Base-by-base conservation (phyloP, 495 filamentous ascomycete species). In the Durotheca rogersii region DNA sequence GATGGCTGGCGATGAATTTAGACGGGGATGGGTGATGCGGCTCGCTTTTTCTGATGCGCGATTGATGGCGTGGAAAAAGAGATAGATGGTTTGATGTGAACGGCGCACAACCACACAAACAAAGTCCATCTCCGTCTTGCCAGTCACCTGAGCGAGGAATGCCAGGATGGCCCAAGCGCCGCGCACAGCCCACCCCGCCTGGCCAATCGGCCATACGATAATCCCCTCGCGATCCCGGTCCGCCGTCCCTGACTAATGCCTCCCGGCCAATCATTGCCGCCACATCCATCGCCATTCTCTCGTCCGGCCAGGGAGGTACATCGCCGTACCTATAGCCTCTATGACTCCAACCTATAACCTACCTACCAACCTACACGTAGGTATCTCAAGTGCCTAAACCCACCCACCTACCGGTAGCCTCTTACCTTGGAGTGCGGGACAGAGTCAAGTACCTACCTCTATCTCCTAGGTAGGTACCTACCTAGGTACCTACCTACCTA, bases 1-100 rank as follows among this genome's bases (percentile, higher is more conserved):
- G 72, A 76, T 78, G 71, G 67, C 51, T 49, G 61, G 70, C 61
- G 71, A 78, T 78, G 71, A 64, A 70, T 72, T 68, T 68, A 69
- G 70, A 69, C 67, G 71, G 60, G 71, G 70, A 70, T 63, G 67
- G 72, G 73, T 67, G 74, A 72, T 65, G 62, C 62, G 62, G 62
- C 62, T 65, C 62, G 59, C 42, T 75, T 78, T 78, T 77, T 76
- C 71, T 66, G 73, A 75, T 76, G 73, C 72, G 72, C 63, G 67
- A 65, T 65, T 63, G 62, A 65, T 65, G 62, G 62, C 62, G 62
- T 65, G 62, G 62, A 65, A 64, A 55, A 56, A 63, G 62, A 65
- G 60, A 55, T 56, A 63, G 69, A 67, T 74, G 69, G 67, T 66
- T 70, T 72, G 73, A 68, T 73, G 72, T 74, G 73, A 74, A 75